A percentile compares a stretch with the other conserved stretches of the same genome.
Evolutionary conservation across 768 basidiomycete species (phyloP).

Genomic region (Termitomyces heimii): DNA sequence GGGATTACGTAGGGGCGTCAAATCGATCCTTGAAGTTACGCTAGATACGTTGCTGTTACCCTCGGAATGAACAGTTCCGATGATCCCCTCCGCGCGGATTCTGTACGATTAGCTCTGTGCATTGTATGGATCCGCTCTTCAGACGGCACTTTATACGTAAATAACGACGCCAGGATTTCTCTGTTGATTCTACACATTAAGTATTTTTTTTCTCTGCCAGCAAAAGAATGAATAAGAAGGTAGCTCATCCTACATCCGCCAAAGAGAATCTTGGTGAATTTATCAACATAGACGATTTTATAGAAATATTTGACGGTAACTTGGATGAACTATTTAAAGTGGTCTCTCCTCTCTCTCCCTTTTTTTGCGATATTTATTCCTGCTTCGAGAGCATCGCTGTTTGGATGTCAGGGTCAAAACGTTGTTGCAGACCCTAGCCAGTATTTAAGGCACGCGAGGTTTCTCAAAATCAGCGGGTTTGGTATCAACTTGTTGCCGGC

Average conservation of each 20-base stretch:
- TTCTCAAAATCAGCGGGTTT: neutral
- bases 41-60: neutral
- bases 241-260: neutral
- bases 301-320: no score
- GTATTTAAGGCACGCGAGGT: neutral
- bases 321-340: neutral
- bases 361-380: no score
- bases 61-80: neutral
- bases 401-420: neutral
- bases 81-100: constrained; percentile 5
- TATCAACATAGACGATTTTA: neutral
- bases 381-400: neutral
- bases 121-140: neutral
- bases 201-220: neutral
- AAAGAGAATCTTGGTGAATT: neutral
- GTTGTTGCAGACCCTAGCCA: neutral
- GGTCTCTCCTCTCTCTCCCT: neutral
- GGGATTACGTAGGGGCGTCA: neutral
- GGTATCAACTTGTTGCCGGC: constrained; percentile 2
- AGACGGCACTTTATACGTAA: neutral
- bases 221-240: neutral
- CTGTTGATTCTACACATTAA: neutral
- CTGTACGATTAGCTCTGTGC: constrained; percentile 2
- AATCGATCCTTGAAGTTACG: neutral
- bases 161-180: neutral